Evolutionary conservation across 2,329 filamentous ascomycete species (phyloP).

Genomic region (Chaetothyriales sp.): DNA sequence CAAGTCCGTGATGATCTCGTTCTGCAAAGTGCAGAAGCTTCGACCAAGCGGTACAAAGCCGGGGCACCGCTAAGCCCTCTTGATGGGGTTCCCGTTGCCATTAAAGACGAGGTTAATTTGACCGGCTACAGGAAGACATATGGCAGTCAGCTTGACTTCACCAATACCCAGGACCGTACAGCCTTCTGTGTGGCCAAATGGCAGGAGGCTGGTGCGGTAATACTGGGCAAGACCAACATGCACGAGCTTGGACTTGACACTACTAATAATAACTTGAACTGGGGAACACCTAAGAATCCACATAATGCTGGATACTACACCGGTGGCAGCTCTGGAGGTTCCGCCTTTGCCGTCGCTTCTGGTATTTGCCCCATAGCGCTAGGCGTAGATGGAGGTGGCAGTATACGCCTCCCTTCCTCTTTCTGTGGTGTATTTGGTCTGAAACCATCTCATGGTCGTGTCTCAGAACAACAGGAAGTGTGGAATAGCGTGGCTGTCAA

Average conservation of each 20-base stretch:
- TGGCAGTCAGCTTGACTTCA: slow-evolving; percentile 50
- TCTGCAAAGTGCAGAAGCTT: slow-evolving; percentile 55
- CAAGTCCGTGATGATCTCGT: slow-evolving; percentile 50
- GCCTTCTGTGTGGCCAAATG: slow-evolving; percentile 59
- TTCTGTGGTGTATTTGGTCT: slow-evolving; percentile 74
- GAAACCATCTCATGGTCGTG: slow-evolving; percentile 59
- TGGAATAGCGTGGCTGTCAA: slow-evolving; percentile 52
- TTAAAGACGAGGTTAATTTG: slow-evolving; percentile 69
- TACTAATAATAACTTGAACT: slow-evolving; percentile 66
- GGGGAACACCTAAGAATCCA: slow-evolving; percentile 65
- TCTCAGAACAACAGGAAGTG: slow-evolving; percentile 46
- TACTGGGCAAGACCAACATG: slow-evolving; percentile 66
- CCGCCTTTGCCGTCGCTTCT: slow-evolving; percentile 53
- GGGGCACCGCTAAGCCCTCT: slow-evolving; percentile 54
- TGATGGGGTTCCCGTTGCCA: slow-evolving; percentile 68
- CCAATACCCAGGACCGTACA: slow-evolving; percentile 35
- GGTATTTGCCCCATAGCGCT: slow-evolving; percentile 63
- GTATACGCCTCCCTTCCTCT: slow-evolving; percentile 56
- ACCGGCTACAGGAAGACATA: slow-evolving; percentile 55
- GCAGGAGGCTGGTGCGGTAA: slow-evolving; percentile 59
- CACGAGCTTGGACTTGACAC: slow-evolving; percentile 70
- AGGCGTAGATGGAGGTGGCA: slow-evolving; percentile 64
- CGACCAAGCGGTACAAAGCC: slow-evolving; percentile 56
- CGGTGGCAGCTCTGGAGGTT: slow-evolving; percentile 68
- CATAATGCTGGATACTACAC: slow-evolving; percentile 65